Conservation (phyloP, 495 filamentous ascomycete species). For the Penicillium soppii region DNA sequence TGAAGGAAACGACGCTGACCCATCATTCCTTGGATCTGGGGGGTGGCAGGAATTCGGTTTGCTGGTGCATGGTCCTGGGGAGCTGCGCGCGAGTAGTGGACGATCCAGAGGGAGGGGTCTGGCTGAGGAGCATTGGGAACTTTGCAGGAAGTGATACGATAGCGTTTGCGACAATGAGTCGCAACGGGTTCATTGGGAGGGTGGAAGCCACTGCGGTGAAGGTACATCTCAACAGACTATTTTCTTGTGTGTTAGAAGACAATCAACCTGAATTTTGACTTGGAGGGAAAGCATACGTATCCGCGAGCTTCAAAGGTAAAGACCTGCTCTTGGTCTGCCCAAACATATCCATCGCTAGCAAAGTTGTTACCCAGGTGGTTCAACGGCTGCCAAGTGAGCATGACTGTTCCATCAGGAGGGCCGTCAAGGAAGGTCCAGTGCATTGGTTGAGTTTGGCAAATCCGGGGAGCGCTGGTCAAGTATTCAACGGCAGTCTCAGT, state of each 20-base stretch:
- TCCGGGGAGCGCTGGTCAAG: slow-evolving; percentile 74
- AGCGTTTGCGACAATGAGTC: slow-evolving; percentile 74
- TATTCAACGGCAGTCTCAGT: slow-evolving; percentile 71
- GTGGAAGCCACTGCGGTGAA: slow-evolving; percentile 75
- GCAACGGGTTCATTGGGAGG: slow-evolving; percentile 65
- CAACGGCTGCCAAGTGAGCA: slow-evolving; percentile 84
- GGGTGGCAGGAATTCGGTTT: slow-evolving; percentile 57
- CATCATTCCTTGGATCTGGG: slow-evolving; percentile 60
- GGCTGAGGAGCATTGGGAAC: slow-evolving; percentile 60
- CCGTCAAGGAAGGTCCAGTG: slow-evolving; percentile 88
- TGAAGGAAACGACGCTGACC: slow-evolving; percentile 67
- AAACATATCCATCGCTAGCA: slow-evolving; percentile 89
- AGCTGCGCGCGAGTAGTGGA: slow-evolving; percentile 83
- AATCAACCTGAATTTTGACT: not conserved
- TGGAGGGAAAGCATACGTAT: slow-evolving; percentile 56
- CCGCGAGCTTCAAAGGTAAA: slow-evolving; percentile 70
- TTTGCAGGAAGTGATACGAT: slow-evolving; percentile 70
- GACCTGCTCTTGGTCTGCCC: slow-evolving; percentile 74
- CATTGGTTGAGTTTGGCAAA: slow-evolving; percentile 73
- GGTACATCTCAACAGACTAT: slow-evolving; percentile 77
- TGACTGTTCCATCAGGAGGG: slow-evolving; percentile 74
- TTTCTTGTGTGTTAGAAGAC: not conserved
- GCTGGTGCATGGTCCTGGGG: slow-evolving; percentile 67
- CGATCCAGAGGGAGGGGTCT: slow-evolving; percentile 85
- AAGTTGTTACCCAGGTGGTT: slow-evolving; percentile 64